Percentiles rank a stretch among this genome's conserved stretches.
phyloP scores from a whole-genome alignment of 2,329 filamentous ascomycete genomes.

The Nemania sp. region DNA sequence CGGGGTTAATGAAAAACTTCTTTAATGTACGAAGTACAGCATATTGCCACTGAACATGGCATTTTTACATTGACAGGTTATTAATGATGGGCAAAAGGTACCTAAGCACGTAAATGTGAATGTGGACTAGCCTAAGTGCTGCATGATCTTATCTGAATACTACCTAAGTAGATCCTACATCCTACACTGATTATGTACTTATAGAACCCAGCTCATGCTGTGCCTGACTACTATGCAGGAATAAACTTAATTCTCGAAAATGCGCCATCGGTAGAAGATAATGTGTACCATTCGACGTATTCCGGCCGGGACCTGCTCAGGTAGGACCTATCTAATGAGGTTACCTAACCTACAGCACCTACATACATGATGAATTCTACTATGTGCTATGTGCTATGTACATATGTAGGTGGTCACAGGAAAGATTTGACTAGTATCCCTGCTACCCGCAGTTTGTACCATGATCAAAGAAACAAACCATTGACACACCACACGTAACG shows the following conservation, averaged over 20 bases:
- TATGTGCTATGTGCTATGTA: background rate
- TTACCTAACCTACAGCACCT: constrained; percentile 1
- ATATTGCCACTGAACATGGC: constrained; percentile 1
- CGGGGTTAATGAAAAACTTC: constrained; percentile 18
- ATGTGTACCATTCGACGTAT: background rate
- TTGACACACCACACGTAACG: background rate
- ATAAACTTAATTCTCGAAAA: background rate
- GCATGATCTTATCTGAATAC: no score
- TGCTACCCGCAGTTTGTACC: background rate
- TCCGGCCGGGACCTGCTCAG: background rate
- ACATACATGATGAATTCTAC: background rate
- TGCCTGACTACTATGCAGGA: background rate
- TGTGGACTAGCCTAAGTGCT: no score
- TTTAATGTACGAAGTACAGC: no score
- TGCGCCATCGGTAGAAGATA: no score
- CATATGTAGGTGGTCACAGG: background rate
- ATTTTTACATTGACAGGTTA: background rate
- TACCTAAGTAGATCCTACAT: no score
- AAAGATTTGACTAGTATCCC: background rate
- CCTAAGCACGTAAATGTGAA: background rate
- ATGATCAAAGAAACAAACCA: background rate
- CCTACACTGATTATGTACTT: no score
- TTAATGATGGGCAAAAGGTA: background rate
- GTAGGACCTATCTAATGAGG: background rate
- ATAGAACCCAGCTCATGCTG: no score